Evolutionary conservation across 2,329 filamentous ascomycete species (phyloP), one percentile per base, ranked within the genome.

Genomic region (Epichloe sylvatica): DNA sequence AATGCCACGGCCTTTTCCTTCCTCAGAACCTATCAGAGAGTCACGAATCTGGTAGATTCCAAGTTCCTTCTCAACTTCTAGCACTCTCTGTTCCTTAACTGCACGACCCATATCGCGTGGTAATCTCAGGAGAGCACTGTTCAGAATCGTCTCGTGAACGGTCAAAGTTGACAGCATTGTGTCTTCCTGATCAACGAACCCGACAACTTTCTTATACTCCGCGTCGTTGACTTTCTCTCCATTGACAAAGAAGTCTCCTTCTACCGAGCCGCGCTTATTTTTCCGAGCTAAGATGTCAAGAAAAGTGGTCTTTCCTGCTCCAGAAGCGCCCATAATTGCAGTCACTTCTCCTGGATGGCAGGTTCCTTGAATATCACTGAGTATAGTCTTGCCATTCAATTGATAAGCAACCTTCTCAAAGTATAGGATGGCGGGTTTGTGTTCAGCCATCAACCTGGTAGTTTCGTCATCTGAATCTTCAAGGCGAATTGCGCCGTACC

Each of bases 121-220:
- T n/a, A 98, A 75, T 57, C 94, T 82, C 45, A 98, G 78, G 17
- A 97, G 72, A 25, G 92, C 92, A 60, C 91, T 97, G 58, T 86
- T 96, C 55, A 96, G 73, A 53, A 98, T 98, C 0, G 92, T 98
- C 67, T 98, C 92, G 64, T 98, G 92, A 8, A 98, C 92, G 0
- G 92, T 98, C 57, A 98, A 72, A 0, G 92, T 98, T 0, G 92
- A 84, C 41, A 98, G 75, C 82, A 98, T 91, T 5, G 91, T 94
- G 62, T 98, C 92, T 62, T 98, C 92, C 68, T 98, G 92, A 59
- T 98, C 92, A 39, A 98, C 92, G 59, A 97, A 98, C 21, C 94
- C 92, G 55, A 96, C 84, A 47, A 97, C 88, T 53, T 81, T 90
- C 62, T 86, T 87, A 69, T 92, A 98, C 54, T 96, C 87, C 33